Percentiles rank a stretch among this genome's conserved stretches.
Evolutionary conservation across 2,329 filamentous ascomycete species (phyloP).

Genomic region (Epichloe coenophiala): DNA sequence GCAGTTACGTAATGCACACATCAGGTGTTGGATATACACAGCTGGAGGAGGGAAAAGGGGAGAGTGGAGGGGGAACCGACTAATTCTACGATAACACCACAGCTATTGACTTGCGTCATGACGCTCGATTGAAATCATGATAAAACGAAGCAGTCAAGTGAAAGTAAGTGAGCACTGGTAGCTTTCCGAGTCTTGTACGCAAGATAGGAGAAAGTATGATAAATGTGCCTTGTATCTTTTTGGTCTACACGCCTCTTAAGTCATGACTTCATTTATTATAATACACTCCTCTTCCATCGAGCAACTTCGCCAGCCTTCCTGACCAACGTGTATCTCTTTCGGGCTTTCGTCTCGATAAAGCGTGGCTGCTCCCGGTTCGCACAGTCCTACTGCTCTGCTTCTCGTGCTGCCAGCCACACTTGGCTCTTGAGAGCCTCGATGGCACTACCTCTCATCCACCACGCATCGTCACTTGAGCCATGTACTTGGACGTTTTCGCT

Average conservation of each 20-base stretch:
- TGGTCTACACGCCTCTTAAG: background rate
- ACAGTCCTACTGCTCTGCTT: conserved; percentile 15
- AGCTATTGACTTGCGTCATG: too few relatives aligned
- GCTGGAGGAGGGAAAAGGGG: too few relatives aligned
- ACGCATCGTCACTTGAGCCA: conserved; percentile 20
- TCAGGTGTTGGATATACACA: too few relatives aligned
- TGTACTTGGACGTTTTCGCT: conserved; percentile 11
- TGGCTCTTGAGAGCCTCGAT: conserved; percentile 42
- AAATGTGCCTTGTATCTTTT: background rate
- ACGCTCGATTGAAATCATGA: background rate
- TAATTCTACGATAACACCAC: too few relatives aligned
- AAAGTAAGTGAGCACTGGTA: too few relatives aligned
- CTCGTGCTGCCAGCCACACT: conserved; percentile 36
- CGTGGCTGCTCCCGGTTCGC: background rate
- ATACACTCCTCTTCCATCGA: background rate
- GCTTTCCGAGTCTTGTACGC: too few relatives aligned
- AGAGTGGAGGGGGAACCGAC: too few relatives aligned
- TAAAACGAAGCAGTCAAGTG: too few relatives aligned
- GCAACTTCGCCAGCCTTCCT: background rate
- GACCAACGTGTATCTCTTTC: background rate
- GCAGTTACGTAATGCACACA: too few relatives aligned
- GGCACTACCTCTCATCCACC: conserved; percentile 43
- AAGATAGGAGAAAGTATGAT: too few relatives aligned
- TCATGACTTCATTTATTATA: background rate
- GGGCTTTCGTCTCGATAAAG: background rate